phyloP scores from a whole-genome alignment of 441 rosid species.

The Pelargonium australe region DNA sequence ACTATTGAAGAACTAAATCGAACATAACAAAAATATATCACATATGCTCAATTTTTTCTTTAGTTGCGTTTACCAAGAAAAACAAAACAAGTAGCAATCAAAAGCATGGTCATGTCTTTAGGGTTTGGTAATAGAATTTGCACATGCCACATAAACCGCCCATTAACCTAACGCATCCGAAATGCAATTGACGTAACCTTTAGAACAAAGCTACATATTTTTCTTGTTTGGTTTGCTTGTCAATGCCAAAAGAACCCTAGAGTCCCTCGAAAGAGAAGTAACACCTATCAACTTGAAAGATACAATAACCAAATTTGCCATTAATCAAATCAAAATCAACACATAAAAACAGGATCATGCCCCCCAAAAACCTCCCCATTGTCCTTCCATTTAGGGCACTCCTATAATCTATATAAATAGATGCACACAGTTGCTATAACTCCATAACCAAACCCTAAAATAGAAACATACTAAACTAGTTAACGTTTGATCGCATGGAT shows the following conservation, averaged over 20 bases:
- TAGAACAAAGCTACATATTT: slow-evolving; percentile 20
- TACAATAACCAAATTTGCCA: background rate
- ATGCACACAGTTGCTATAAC: no score
- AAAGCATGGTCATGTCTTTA: slow-evolving; percentile 25
- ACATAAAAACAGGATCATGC: slow-evolving; percentile 21
- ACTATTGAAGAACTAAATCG: no score
- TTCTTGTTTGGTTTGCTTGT: slow-evolving; percentile 20
- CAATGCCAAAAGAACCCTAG: slow-evolving; percentile 15
- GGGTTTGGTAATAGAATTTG: slow-evolving; percentile 29
- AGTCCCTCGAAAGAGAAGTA: slow-evolving; percentile 28
- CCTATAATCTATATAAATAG: slow-evolving; percentile 8
- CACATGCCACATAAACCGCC: slow-evolving; percentile 34
- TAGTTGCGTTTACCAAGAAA: no score
- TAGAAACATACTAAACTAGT: no score
- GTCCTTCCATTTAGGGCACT: slow-evolving; percentile 19
- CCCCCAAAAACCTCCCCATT: slow-evolving; percentile 23
- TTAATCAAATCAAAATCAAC: background rate
- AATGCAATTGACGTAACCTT: slow-evolving; percentile 27
- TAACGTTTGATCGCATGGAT: background rate
- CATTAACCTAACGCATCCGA: background rate
- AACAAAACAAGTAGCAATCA: no score
- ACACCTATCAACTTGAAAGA: background rate
- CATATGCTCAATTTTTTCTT: no score
- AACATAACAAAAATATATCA: no score
- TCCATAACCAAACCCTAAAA: background rate